These are phyloP conservation scores for Plectosphaerella cucumerina DNA, from an alignment of 2,329 filamentous ascomycete genomes.

Conservation along the genomic window DNA sequence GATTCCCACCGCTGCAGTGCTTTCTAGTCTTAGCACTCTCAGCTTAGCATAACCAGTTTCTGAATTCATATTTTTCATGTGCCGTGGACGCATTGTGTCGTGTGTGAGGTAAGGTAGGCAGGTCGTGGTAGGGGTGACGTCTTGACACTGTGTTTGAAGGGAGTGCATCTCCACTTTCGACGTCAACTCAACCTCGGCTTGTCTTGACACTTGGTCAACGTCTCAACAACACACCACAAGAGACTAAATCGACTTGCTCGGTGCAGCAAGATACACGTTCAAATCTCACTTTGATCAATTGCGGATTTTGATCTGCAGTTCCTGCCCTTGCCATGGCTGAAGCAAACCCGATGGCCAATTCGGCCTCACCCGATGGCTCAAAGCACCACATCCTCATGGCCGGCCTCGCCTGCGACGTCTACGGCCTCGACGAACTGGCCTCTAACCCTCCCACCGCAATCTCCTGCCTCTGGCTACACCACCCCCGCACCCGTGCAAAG, in stretches of 20 bases:
- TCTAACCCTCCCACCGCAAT: slow-evolving; percentile 44
- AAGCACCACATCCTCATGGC: slow-evolving; percentile 65
- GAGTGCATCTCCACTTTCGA: not conserved
- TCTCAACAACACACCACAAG: not conserved
- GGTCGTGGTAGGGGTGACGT: too few relatives aligned
- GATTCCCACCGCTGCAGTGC: not conserved
- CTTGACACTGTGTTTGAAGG: too few relatives aligned
- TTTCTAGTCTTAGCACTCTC: not conserved
- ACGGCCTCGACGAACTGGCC: slow-evolving; percentile 71
- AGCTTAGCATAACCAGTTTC: not conserved
- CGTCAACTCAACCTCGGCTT: not conserved
- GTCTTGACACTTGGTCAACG: not conserved
- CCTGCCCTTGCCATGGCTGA: slow-evolving; percentile 16
- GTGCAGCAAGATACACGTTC: not conserved
- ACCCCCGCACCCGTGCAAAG: slow-evolving; percentile 69
- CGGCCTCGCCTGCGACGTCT: slow-evolving; percentile 74
- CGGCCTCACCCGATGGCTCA: slow-evolving; percentile 52
- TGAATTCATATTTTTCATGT: not conserved
- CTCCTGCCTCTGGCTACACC: slow-evolving; percentile 86
- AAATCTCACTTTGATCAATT: not conserved
- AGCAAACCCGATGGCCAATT: slow-evolving; percentile 14
- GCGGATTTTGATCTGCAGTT: too few relatives aligned
- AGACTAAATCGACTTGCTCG: not conserved
- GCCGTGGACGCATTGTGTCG: not conserved
- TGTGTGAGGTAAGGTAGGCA: not conserved